A percentile compares a stretch with the other conserved stretches of the same genome.
These are phyloP conservation scores for Fusarium palustre DNA, from an alignment of 2,329 filamentous ascomycete genomes.

Conservation along the genomic window DNA sequence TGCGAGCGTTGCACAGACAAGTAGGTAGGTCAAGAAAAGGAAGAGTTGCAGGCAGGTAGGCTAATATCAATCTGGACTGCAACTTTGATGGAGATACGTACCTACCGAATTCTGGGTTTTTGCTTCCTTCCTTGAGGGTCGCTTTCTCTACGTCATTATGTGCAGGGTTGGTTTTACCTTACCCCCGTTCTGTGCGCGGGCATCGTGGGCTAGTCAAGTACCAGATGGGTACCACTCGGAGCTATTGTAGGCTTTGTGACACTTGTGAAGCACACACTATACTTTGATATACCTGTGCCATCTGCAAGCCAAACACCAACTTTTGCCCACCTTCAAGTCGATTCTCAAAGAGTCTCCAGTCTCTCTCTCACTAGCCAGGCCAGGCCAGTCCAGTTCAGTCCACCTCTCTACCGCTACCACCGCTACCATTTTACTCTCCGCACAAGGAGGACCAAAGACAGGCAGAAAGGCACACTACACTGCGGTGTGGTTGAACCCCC, in stretches of 20 bases:
- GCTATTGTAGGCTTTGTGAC: background rate
- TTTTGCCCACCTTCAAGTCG: constrained; percentile 40
- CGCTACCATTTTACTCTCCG: constrained; percentile 43
- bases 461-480: constrained; percentile 31
- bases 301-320: constrained; percentile 37
- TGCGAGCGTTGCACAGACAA: background rate
- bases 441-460: constrained; percentile 27
- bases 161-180: constrained; percentile 35
- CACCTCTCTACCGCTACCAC: constrained; percentile 40
- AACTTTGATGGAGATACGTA: constrained; percentile 22
- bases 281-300: constrained; percentile 25
- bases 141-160: constrained; percentile 46
- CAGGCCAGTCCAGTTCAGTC: constrained; percentile 30
- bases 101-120: constrained; percentile 23
- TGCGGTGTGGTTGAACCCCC: constrained; percentile 39
- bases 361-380: constrained; percentile 34
- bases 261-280: background rate
- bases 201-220: constrained; percentile 30
- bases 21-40: background rate
- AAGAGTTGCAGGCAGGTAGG: constrained; percentile 4
- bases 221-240: constrained; percentile 8
- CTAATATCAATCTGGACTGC: constrained; percentile 11
- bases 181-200: constrained; percentile 28
- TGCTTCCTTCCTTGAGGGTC: constrained; percentile 32
- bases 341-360: constrained; percentile 36